phyloP scores from a whole-genome alignment of 371 early-diverging fungal species.

The Mucor racemosus region DNA sequence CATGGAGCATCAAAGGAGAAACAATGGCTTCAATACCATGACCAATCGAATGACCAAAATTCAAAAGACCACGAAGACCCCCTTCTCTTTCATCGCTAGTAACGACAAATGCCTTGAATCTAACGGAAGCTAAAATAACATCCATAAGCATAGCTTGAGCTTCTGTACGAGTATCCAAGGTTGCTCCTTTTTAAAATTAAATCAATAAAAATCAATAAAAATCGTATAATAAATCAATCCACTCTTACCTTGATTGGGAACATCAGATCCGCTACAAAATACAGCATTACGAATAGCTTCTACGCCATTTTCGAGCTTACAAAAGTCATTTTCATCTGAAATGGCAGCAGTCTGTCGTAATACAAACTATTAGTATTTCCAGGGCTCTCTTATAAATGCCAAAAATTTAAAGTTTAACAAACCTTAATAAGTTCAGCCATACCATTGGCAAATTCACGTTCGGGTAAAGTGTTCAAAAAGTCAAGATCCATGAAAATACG shows the following conservation, averaged over 20 bases:
- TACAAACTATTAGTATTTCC: neutral
- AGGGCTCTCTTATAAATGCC: neutral
- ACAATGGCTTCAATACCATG: conserved; percentile 96
- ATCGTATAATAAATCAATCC: neutral
- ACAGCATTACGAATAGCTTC: conserved; percentile 80
- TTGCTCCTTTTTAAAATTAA: conserved; percentile 49
- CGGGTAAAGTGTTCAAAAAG: conserved; percentile 87
- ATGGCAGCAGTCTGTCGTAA: conserved; percentile 85
- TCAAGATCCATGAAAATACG: conserved; percentile 91
- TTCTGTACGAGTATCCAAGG: conserved; percentile 64
- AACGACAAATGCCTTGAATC: conserved; percentile 94
- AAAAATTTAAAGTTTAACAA: conserved; percentile 10
- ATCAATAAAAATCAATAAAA: neutral
- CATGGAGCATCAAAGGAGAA: conserved; percentile 91
- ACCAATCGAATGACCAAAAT: conserved; percentile 97
- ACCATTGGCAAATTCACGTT: conserved; percentile 94
- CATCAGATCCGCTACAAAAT: conserved; percentile 51
- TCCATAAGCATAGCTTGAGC: conserved; percentile 74
- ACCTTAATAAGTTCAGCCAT: conserved; percentile 97
- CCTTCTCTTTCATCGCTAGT: conserved; percentile 95
- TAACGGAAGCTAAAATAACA: conserved; percentile 87
- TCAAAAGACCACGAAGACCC: conserved; percentile 93
- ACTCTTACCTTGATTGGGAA: conserved; percentile 57
- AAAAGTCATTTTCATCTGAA: conserved; percentile 87
- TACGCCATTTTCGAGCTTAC: conserved; percentile 83